Evolutionary conservation across 2,329 filamentous ascomycete species (phyloP).

Genomic region (Thermomyces lanuginosus): DNA sequence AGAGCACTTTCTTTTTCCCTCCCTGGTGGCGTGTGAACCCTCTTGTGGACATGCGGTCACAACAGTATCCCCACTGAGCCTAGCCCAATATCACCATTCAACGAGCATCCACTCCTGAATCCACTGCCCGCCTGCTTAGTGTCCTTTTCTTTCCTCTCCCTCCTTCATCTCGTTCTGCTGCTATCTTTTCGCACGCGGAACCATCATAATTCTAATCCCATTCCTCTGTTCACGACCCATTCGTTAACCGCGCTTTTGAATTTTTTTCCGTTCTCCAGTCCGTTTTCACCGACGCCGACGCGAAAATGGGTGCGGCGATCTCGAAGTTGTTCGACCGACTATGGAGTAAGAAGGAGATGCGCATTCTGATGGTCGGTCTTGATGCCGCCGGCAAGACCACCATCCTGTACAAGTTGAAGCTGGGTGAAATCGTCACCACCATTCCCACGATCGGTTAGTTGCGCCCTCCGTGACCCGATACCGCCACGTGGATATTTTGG

Average conservation of each 20-base stretch:
- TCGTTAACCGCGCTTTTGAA: conserved; percentile 2
- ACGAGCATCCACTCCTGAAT: conserved; percentile 2
- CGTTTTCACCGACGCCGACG: conserved; percentile 6
- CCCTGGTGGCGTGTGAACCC: too few relatives aligned
- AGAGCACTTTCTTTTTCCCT: too few relatives aligned
- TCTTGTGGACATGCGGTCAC: too few relatives aligned
- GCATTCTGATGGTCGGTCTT: conserved; percentile 98
- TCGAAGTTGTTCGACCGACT: conserved; percentile 93
- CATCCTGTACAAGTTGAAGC: conserved; percentile 99
- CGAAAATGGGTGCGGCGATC: conserved; percentile 91
- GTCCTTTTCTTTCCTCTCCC: conserved; percentile 2
- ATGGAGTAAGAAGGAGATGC: conserved; percentile 99
- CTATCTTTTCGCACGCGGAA: too few relatives aligned
- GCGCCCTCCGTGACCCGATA: conserved; percentile 4
- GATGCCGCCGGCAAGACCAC: conserved; percentile 99
- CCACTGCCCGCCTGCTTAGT: conserved; percentile 3
- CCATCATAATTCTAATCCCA: too few relatives aligned
- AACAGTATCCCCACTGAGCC: too few relatives aligned
- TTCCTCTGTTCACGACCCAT: conserved; percentile 1
- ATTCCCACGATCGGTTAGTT: conserved; percentile 90
- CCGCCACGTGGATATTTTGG: conserved; percentile 2
- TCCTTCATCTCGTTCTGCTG: neutral
- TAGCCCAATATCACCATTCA: too few relatives aligned
- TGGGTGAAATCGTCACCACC: conserved; percentile 94
- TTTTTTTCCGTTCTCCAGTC: conserved; percentile 9